Base-by-base conservation (phyloP, 2,329 filamentous ascomycete species). In the Ophiostoma sp. region DNA sequence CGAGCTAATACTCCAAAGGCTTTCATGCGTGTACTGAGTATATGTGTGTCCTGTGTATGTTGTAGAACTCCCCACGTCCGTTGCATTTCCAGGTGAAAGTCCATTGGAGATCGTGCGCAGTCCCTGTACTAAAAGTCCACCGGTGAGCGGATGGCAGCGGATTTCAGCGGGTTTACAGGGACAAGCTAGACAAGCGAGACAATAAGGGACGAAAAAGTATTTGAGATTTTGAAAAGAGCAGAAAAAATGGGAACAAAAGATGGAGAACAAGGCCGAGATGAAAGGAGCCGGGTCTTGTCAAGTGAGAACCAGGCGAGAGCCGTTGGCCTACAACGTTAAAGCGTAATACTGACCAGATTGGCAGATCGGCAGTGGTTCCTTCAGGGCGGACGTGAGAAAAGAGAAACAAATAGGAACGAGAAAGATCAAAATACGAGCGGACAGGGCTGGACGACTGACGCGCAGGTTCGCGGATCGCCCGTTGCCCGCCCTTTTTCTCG, bases 61-160 rank as follows among this genome's bases (percentile, higher is more conserved):
- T 7, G n/a, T 4, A 25, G 19, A n/a, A 42, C 33, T 42, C n/a
- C 2, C 61, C 61, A 48, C 25, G 39, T 31, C 63, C 63, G 63
- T 68, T 31, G 39, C 39, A 48, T 68, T 48, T 28, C 39, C 39
- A 68, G 19, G 25, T 22, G 22, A n/a, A n/a, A 28, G 39, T 28
- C 61, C 36, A 45, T 19, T 42, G 39, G 61, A 45, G 39, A 28
- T 45, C 36, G 31, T 9, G 36, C 61, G 11, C n/a, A n/a, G 61
- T 9, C 59, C 36, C 59, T 39, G 19, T 15, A 31, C 31, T 17
- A 19, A 48, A 48, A 48, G 17, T 25, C 22, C 39, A 31, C 39
- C 42, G 39, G 63, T 19, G 36, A 50, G 39, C 59, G 64, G 64
- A 33, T 68, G n/a, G 63, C 42, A 50, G 22, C 42, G 64, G 64